Evolutionary conservation across 129 eudicot species (phyloP).

Genomic region (Chrysanthemum makinoi): DNA sequence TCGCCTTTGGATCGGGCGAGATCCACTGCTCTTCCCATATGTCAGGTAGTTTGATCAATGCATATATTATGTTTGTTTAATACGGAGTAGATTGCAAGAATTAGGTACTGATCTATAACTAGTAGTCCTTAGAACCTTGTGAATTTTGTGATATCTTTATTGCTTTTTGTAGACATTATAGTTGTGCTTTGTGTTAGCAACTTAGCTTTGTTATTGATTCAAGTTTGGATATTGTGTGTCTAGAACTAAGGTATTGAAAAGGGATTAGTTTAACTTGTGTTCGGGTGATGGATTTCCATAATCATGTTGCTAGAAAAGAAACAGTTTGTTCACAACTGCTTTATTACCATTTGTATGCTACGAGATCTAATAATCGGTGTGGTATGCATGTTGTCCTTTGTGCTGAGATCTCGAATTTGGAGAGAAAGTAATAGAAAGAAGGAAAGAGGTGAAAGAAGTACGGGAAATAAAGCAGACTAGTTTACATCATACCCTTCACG

Average conservation of each 20-base stretch:
- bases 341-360: not conserved
- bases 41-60: conserved; percentile 52
- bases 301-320: not conserved
- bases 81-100: too few species aligned
- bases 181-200: not conserved
- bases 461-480: not conserved
- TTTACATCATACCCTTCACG: not conserved
- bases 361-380: not conserved
- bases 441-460: too few species aligned
- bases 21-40: conserved; percentile 68
- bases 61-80: not conserved
- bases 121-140: too few species aligned
- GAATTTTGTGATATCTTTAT: too few species aligned
- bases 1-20: conserved; percentile 97
- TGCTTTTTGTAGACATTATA: too few species aligned
- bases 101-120: too few species aligned
- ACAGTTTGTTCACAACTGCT: not conserved
- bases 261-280: not conserved
- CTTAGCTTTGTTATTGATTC: too few species aligned
- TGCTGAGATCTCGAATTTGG: not conserved
- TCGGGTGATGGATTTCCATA: not conserved
- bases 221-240: not conserved
- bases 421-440: not conserved
- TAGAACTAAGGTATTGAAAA: not conserved
- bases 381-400: not conserved